Evolutionary conservation across 371 early-diverging fungal species (phyloP).

Genomic region (Apophysomyces sp.): DNA sequence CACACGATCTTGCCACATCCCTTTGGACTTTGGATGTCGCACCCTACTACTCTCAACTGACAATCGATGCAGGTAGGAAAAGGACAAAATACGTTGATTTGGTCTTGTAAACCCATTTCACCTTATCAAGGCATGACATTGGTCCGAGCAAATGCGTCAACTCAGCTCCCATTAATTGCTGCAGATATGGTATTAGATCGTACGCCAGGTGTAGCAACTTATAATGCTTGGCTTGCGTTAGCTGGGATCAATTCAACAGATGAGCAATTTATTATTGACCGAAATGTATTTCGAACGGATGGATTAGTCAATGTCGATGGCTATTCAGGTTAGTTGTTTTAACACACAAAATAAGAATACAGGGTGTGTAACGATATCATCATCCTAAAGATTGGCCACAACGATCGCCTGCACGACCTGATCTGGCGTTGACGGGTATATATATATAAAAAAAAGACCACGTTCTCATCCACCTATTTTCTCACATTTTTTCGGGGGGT

Average conservation of each 20-base stretch:
- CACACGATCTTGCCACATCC: slow-evolving; percentile 6
- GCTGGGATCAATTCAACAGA: slow-evolving; percentile 6
- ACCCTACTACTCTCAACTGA: slow-evolving; percentile 2
- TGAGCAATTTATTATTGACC: slow-evolving; percentile 9
- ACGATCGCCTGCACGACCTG: slow-evolving; percentile 38
- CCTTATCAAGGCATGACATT: slow-evolving; percentile 9
- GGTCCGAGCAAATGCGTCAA: background rate
- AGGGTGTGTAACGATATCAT: background rate
- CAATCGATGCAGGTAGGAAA: slow-evolving; percentile 24
- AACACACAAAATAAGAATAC: background rate
- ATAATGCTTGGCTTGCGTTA: background rate
- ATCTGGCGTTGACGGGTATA: slow-evolving; percentile 31
- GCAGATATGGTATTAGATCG: background rate
- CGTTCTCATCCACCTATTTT: background rate
- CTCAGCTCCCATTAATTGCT: background rate
- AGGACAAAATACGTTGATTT: background rate
- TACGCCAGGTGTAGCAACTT: background rate
- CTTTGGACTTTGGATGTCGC: slow-evolving; percentile 9
- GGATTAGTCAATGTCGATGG: slow-evolving; percentile 20
- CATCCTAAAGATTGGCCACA: slow-evolving; percentile 29
- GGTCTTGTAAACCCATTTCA: background rate
- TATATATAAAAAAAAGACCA: background rate
- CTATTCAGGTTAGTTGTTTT: slow-evolving; percentile 16
- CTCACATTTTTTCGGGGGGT: background rate
- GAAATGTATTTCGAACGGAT: slow-evolving; percentile 19